Percentiles rank a stretch among this genome's conserved stretches.
phyloP scores from a whole-genome alignment of 163 green algal genomes.

The Scenedesmus sp. region DNA sequence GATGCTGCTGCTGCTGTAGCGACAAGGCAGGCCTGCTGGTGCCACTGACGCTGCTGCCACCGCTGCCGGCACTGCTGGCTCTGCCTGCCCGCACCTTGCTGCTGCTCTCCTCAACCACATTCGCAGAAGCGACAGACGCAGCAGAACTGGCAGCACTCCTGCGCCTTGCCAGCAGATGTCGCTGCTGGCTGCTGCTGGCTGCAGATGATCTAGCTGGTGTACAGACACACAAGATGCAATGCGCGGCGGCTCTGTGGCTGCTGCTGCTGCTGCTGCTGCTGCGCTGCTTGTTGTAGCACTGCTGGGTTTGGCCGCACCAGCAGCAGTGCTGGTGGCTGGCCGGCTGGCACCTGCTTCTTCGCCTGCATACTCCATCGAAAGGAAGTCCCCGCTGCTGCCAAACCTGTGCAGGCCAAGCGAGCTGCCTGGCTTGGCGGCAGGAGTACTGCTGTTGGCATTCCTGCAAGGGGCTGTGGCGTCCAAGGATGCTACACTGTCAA shows the following conservation, averaged over 20 bases:
- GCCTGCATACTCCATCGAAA: background rate
- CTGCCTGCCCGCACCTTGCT: background rate
- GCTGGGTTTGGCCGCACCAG: background rate
- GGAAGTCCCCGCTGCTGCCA: background rate
- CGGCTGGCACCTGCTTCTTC: background rate
- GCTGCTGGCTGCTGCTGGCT: too few species aligned
- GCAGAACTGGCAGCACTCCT: background rate
- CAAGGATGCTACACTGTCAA: background rate
- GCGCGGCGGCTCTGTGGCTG: background rate
- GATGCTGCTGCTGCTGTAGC: conserved; percentile 10
- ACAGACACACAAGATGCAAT: background rate
- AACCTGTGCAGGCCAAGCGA: background rate
- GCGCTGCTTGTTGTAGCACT: background rate
- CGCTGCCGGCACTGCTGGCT: background rate
- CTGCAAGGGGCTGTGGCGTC: background rate
- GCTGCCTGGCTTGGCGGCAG: background rate
- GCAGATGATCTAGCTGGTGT: background rate
- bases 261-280: background rate
- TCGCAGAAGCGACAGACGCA: background rate
- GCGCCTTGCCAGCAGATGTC: background rate
- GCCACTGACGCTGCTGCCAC: background rate
- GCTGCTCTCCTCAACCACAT: background rate
- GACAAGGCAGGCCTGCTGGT: background rate
- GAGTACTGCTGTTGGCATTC: background rate
- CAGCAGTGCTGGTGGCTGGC: background rate